These are phyloP conservation scores for Globisporangium carolinianum DNA, from an alignment of 352 stramenopile genomes.

Conservation along the genomic window DNA sequence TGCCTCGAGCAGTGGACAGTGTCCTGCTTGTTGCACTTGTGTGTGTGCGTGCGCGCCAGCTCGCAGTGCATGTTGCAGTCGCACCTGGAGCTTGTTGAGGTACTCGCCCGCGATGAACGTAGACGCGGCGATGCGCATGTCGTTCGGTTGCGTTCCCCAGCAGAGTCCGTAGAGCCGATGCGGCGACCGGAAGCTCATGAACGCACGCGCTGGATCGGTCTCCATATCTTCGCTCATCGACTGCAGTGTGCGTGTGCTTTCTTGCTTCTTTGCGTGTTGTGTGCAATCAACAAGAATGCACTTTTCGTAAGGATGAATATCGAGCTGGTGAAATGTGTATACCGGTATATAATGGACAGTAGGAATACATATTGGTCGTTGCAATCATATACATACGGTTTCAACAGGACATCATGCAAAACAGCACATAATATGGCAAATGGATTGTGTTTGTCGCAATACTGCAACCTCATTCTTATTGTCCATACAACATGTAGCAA, in stretches of 20 bases:
- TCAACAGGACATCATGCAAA: no score
- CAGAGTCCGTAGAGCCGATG: constrained; percentile 73
- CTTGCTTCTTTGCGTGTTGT: background rate
- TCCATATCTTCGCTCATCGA: background rate
- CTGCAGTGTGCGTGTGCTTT: no score
- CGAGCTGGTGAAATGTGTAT: no score
- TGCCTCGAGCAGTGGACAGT: background rate
- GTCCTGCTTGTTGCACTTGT: background rate
- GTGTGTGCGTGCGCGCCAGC: no score
- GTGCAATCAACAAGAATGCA: background rate
- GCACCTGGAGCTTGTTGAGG: constrained; percentile 84
- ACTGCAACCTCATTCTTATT: no score
- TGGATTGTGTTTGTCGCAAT: no score
- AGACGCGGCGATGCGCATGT: constrained; percentile 59
- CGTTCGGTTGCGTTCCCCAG: constrained; percentile 54
- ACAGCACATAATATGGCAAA: no score
- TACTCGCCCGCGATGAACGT: constrained; percentile 83
- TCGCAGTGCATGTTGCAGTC: background rate
- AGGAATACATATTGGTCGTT: no score
- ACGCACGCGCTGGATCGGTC: constrained; percentile 23
- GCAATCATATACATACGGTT: background rate
- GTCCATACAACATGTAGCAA: no score
- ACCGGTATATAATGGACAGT: no score
- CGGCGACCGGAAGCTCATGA: constrained; percentile 63
- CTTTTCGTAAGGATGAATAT: background rate